Evolutionary conservation across 805 yeast genomes (phyloP).

Genomic region (Sugiyamaella chiloensis): DNA sequence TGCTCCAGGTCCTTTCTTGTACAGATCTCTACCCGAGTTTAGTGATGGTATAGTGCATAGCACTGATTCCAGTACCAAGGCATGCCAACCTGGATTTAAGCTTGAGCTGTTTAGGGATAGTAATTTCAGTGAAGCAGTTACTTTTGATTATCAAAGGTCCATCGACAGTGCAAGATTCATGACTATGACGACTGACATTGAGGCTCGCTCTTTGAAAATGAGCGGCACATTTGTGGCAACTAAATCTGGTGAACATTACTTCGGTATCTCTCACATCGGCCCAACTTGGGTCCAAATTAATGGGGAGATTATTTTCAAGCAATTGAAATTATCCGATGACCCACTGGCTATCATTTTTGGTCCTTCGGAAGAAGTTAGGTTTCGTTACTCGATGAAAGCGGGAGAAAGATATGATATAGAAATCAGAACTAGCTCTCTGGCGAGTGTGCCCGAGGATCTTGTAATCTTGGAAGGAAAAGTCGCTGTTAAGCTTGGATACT

Average conservation of each 20-base stretch:
- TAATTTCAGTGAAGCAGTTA: conserved; percentile 7
- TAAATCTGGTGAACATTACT: conserved; percentile 45
- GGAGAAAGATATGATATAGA: conserved; percentile 7
- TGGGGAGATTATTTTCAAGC: conserved; percentile 52
- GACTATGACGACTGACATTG: conserved; percentile 16
- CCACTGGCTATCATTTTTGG: conserved; percentile 48
- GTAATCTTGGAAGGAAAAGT: conserved; percentile 1
- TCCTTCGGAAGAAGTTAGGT: background rate
- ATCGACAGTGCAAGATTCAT: conserved; percentile 8
- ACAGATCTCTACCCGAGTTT: conserved; percentile 26
- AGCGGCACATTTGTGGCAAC: conserved; percentile 47
- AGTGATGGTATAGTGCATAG: conserved; percentile 16
- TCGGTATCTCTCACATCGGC: conserved; percentile 53
- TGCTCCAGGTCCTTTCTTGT: conserved; percentile 36
- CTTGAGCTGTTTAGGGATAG: conserved; percentile 7
- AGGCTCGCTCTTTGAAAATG: conserved; percentile 42
- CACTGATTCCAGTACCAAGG: background rate
- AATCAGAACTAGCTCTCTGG: background rate
- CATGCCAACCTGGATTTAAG: background rate
- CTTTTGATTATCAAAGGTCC: conserved; percentile 12
- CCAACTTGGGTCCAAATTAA: conserved; percentile 54
- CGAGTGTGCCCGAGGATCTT: background rate
- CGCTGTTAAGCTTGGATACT: conserved; percentile 48
- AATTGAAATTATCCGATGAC: conserved; percentile 47
- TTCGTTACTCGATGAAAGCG: background rate